Base-by-base conservation (phyloP, 2,329 filamentous ascomycete species). In the Pochonia chlamydosporia region DNA sequence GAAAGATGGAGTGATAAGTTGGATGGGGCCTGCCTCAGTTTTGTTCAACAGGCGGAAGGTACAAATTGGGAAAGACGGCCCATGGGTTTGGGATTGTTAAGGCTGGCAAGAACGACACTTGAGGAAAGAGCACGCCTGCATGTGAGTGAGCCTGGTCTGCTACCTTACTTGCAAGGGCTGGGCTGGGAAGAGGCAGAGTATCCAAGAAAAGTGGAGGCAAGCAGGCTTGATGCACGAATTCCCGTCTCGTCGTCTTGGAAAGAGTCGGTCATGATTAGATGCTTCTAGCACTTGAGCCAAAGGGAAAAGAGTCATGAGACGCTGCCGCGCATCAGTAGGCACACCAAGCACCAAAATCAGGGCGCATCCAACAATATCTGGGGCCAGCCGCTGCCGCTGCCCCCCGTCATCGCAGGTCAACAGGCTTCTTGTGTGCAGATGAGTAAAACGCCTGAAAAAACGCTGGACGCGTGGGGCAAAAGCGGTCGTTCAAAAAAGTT, bases 11-110 rank as follows among this genome's bases (percentile, higher is more conserved):
- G 9, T 43, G 46, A 9, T 26, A 43, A 13, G 13, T 8, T 14
- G 13, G 46, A 35, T 40, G 46, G 35, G 46, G 41, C 31, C 31
- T 11, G 35, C 13, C 18, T 35, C 46, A 16, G 41, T 48, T 48
- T 48, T 48, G 46, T 41, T 44, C 46, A 41, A 40, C 35, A 31
- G 25, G 8, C 33, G 35, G 35, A 23, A 18, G 13, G 35, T 21
- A 39, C 20, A 39, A 23, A 39, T 39, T 21, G 7, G 35, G 35
- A 39, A 39, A 20, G 35, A 40, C 13, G 31, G 28, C 7, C 18
- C 31, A 20, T 21, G 20, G 26, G 10, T 8, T 36, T 18, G n/a
- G n/a, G n/a, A n/a, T n/a, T 36, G 33, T 36, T 11, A 20, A 18
- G 11, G 33, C 33, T 16, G 33, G 33, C 35, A 39, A 18, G 35